These are phyloP conservation scores for Pistacia vera DNA, from an alignment of 345 rosid genomes.

Conservation along the genomic window DNA sequence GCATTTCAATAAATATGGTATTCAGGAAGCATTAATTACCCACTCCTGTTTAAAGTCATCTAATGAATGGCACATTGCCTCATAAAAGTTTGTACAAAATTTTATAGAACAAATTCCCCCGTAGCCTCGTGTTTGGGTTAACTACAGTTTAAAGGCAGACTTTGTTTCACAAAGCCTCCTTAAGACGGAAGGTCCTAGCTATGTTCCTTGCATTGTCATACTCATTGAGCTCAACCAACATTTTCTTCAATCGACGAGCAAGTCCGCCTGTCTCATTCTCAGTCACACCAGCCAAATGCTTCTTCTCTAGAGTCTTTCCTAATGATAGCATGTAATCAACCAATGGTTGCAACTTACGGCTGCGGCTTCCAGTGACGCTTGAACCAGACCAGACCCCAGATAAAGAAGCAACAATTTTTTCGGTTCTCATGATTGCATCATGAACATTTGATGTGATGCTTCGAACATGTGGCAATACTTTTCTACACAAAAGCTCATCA, in stretches of 20 bases:
- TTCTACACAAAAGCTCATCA: conserved; percentile 74
- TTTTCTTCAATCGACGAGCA: conserved; percentile 80
- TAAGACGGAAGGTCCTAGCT: conserved; percentile 67
- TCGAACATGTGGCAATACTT: conserved; percentile 87
- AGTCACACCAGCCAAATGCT: conserved; percentile 50
- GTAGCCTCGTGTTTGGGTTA: not conserved
- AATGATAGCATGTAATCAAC: conserved; percentile 66
- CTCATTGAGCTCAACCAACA: conserved; percentile 85
- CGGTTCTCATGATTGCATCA: conserved; percentile 84
- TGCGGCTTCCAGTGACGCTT: conserved; percentile 57
- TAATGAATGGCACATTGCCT: not conserved
- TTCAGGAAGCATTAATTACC: not conserved
- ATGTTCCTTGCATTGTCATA: conserved; percentile 79
- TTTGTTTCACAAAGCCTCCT: conserved; percentile 69
- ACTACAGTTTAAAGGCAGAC: not conserved
- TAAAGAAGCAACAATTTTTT: conserved; percentile 73
- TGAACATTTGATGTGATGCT: conserved; percentile 77
- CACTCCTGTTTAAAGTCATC: not conserved
- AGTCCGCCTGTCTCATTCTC: conserved; percentile 67
- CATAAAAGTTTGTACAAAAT: conserved; percentile 5
- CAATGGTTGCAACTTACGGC: conserved; percentile 76
- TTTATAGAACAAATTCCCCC: not conserved
- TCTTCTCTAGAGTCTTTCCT: conserved; percentile 58
- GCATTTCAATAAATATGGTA: not conserved
- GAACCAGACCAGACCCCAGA: conserved; percentile 84